Base-by-base conservation (phyloP, 2,329 filamentous ascomycete species). In the Cercospora zeina region DNA sequence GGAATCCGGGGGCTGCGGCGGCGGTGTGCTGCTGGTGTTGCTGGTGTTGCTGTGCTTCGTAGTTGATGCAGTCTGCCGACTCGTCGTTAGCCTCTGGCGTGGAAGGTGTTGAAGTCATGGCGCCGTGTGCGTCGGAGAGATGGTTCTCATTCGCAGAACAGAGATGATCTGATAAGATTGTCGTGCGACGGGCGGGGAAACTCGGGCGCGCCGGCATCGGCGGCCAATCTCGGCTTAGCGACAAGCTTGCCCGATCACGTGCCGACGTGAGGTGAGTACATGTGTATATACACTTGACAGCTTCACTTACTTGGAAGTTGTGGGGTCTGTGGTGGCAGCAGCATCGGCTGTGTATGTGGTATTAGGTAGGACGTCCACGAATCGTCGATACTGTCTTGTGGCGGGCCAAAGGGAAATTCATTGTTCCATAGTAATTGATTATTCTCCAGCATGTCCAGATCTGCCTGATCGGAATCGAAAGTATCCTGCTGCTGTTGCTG, bases 81-180 rank as follows among this genome's bases (percentile, higher is more conserved):
- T 67, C 65, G 49, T 54, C 39, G 57, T 69, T 62, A 67, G 65
- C 61, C 31, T 65, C 37, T 67, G 65, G 30, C 54, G 62, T 53
- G 59, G 65, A 42, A 61, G 64, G 30, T 21, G 45, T 50, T 24
- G 65, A 51, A 57, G 60, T 67, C 58, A 63, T 65, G 39, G 61
- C 61, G 61, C 39, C 39, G 54, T 59, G 53, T 65, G 64, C 50
- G 36, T 47, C 34, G 37, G 11, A 42, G 45, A 19, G 56, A 59
- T 54, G 61, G 36, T 27, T 56, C 45, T 54, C 61, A 63, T 64
- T 59, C 51, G 62, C 63, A 62, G 30, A 34, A 24, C 14, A 39
- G 37, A 69, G 67, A 69, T 69, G 65, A 70, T 70, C 68, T 66
- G 67, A 70, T 70, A 62, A 70, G 68, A 70, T 70, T 63, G 51